Evolutionary conservation across 2,329 filamentous ascomycete species (phyloP).

Genomic region (Lachnellula arida): DNA sequence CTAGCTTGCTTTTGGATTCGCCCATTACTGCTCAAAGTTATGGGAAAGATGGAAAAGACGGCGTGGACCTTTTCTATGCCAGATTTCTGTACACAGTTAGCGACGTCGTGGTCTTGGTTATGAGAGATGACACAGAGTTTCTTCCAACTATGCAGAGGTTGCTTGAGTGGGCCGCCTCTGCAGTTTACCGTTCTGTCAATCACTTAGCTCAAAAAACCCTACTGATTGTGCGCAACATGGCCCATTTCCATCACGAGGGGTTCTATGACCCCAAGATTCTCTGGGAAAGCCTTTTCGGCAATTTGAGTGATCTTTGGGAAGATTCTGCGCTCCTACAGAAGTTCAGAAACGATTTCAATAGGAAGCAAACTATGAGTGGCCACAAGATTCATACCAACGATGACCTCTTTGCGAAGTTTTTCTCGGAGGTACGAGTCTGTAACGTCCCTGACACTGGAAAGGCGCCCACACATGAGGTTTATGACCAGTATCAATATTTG

Average conservation of each 20-base stretch:
- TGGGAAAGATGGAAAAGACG: constrained; percentile 15
- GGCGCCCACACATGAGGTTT: constrained; percentile 6
- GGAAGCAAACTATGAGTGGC: constrained; percentile 1
- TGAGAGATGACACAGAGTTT: constrained; percentile 14
- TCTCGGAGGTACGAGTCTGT: constrained; percentile 16
- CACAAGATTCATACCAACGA: constrained; percentile 14
- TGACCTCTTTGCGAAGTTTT: constrained; percentile 15
- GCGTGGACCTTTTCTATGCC: constrained; percentile 23
- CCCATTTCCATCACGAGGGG: constrained; percentile 2
- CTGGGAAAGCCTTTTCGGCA: constrained; percentile 9
- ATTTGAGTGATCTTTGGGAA: constrained; percentile 1
- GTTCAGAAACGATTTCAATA: constrained; percentile 8
- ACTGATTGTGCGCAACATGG: constrained; percentile 22
- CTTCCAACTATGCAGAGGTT: constrained; percentile 10
- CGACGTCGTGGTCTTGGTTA: constrained; percentile 25
- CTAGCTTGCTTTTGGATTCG: constrained; percentile 3
- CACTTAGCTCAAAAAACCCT: constrained; percentile 21
- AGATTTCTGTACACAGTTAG: constrained; percentile 24
- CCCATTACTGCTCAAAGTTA: constrained; percentile 9
- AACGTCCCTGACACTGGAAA: constrained; percentile 15
- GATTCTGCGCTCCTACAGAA: constrained; percentile 4
- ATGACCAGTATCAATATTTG: constrained; percentile 12
- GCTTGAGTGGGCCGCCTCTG: constrained; percentile 20
- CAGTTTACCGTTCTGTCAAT: constrained; percentile 18
- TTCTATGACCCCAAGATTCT: constrained; percentile 7